Conservation (phyloP, 495 filamentous ascomycete genomes). For the Penicillium bovifimosum region DNA sequence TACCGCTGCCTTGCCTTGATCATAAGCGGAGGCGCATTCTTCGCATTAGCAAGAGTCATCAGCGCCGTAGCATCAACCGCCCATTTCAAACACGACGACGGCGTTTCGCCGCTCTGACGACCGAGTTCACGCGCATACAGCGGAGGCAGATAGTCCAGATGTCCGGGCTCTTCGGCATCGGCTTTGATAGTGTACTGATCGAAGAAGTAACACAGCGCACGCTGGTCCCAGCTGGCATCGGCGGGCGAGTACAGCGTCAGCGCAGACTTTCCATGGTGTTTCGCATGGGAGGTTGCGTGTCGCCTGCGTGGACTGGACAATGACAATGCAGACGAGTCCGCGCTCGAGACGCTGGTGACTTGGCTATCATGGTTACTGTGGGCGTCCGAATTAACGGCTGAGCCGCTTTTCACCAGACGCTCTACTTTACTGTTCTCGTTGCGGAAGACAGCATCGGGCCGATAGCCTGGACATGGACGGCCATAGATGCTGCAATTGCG, state of each 20-base stretch:
- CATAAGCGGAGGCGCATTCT: conserved; percentile 26
- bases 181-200: conserved; percentile 35
- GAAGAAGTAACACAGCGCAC: conserved; percentile 42
- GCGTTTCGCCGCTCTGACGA: conserved; percentile 2
- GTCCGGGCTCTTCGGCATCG: conserved; percentile 20
- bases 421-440: conserved; percentile 36
- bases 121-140: conserved; percentile 30
- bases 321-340: background rate
- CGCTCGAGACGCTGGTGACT: background rate
- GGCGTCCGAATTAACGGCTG: background rate
- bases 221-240: conserved; percentile 37
- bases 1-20: conserved; percentile 31
- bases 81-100: conserved; percentile 30
- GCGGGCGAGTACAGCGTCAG: conserved; percentile 20
- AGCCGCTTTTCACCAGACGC: conserved; percentile 21
- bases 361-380: conserved; percentile 1
- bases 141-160: conserved; percentile 34
- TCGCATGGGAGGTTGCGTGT: background rate
- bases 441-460: conserved; percentile 35
- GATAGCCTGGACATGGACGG: conserved; percentile 40
- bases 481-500: conserved; percentile 40
- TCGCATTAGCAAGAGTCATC: conserved; percentile 31
- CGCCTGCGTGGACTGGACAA: background rate
- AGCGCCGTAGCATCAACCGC: conserved; percentile 40
- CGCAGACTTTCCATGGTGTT: background rate